Evolutionary conservation across 2,329 filamentous ascomycete genomes (phyloP), one percentile per base, ranked within the genome.

Genomic region (Colletotrichum musicola): DNA sequence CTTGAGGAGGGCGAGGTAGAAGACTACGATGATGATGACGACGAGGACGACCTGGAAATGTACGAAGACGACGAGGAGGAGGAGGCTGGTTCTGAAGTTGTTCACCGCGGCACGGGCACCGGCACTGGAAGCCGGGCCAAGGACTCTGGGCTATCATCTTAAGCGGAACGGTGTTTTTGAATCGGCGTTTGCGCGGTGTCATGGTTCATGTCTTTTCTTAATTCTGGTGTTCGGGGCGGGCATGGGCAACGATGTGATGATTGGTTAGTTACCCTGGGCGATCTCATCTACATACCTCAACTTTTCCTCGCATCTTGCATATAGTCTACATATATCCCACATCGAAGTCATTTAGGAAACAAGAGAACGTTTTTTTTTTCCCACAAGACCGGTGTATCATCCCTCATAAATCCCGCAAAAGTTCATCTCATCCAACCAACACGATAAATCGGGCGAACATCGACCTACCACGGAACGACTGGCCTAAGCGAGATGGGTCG

Each of bases 1-100:
- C 72, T 73, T 1, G 74, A 75, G 1, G 75, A 73, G 2, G 73
- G 75, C 9, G 75, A 76, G 12, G 74, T 73, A n/a, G 71, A 73
- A 44, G 55, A 68, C 9, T 75, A 76, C 13, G 70, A 73, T 3
- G 68, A 74, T 18, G 72, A 73, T 4, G 68, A 74, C n/a, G 72
- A 77, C n/a, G 4, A 73, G 74, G 4, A 71, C 12, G 72, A 74
- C 18, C 62, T 73, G 18, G 66, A 72, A 14, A 38, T 72, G 14
- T 55, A 61, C 42, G 68, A 71, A 40, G 69, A 71, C 12, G 64
- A 68, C 12, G 65, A 68, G n/a, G 71, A 72, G 7, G 67, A 70
- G 38, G 68, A 64, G 47, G 42, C 47, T 38, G 69, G 65, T 3
- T 71, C 69, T 16, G 65, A 69, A 6, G 51, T 62, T 49, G 69